Evolutionary conservation across 192 early-diverging fungal species (phyloP).

Genomic region (Backusella mclennaniae): DNA sequence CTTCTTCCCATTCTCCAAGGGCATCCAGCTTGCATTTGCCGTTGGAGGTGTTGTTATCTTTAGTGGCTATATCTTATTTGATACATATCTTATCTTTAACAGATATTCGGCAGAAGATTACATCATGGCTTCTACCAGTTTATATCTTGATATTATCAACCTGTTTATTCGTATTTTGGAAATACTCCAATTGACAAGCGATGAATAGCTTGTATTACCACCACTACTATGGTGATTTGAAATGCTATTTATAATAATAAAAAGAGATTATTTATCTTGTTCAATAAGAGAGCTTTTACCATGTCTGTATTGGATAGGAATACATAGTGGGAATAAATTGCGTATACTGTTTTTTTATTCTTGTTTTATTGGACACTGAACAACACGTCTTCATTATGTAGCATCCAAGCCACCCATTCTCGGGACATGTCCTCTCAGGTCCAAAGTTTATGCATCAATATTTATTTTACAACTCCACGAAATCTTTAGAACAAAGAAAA

Average conservation of each 20-base stretch:
- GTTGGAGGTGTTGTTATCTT: slow-evolving; percentile 66
- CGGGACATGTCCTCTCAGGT: too few species aligned
- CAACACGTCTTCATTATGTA: too few species aligned
- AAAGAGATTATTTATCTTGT: too few species aligned
- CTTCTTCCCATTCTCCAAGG: slow-evolving; percentile 67
- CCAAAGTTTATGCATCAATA: too few species aligned
- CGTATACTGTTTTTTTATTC: too few species aligned
- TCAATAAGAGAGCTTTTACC: too few species aligned
- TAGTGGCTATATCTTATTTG: slow-evolving; percentile 75
- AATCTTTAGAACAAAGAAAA: too few species aligned
- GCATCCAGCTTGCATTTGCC: slow-evolving; percentile 58
- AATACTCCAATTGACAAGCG: slow-evolving; percentile 39
- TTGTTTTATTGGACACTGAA: too few species aligned
- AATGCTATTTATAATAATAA: background rate
- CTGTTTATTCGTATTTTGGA: slow-evolving; percentile 68
- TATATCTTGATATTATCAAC: slow-evolving; percentile 79
- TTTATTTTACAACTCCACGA: too few species aligned
- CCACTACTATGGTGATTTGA: background rate
- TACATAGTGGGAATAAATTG: too few species aligned
- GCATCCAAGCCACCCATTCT: too few species aligned
- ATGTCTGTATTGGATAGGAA: too few species aligned
- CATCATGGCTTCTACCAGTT: slow-evolving; percentile 56
- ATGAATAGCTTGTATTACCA: background rate
- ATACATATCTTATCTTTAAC: slow-evolving; percentile 70
- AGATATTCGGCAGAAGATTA: slow-evolving; percentile 70